Evolutionary conservation across 1,284 basidiomycete species (phyloP).

Genomic region (Malassezia equina): DNA sequence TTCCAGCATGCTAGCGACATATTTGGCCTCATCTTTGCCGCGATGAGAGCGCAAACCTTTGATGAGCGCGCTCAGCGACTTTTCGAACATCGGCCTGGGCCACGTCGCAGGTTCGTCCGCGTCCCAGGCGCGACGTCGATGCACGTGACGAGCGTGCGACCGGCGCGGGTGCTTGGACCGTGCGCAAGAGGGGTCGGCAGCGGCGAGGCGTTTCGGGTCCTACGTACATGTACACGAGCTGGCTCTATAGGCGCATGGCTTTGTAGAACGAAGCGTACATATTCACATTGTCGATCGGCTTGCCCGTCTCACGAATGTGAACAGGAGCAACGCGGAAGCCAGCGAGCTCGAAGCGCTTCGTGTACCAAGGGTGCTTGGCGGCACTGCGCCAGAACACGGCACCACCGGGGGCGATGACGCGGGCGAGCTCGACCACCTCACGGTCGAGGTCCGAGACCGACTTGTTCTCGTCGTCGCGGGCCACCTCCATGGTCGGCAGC

Average conservation of each 20-base stretch:
- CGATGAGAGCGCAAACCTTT: conserved; percentile 45
- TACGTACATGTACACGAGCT: background rate
- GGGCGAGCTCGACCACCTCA: conserved; percentile 58
- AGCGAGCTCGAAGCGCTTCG: conserved; percentile 54
- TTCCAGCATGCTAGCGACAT: conserved; percentile 51
- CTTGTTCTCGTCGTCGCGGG: conserved; percentile 48
- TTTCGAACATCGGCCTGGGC: conserved; percentile 36
- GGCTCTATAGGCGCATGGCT: conserved; percentile 35
- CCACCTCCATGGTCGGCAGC: conserved; percentile 45
- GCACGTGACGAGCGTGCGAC: background rate
- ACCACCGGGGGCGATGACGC: conserved; percentile 59
- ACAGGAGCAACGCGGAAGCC: conserved; percentile 44
- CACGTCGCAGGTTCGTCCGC: background rate
- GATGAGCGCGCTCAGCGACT: conserved; percentile 43
- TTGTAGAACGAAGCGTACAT: conserved; percentile 54
- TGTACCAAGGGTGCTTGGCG: conserved; percentile 65
- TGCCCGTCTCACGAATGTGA: conserved; percentile 44
- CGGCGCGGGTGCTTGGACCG: background rate
- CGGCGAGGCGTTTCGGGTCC: background rate
- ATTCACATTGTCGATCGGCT: conserved; percentile 58
- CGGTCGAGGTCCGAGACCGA: conserved; percentile 55
- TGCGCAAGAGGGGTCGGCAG: background rate
- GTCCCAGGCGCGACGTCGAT: background rate
- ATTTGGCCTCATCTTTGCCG: conserved; percentile 49
- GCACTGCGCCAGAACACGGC: conserved; percentile 64